Conservation (phyloP, 495 filamentous ascomycete species). For the Pyrenula massariospora region DNA sequence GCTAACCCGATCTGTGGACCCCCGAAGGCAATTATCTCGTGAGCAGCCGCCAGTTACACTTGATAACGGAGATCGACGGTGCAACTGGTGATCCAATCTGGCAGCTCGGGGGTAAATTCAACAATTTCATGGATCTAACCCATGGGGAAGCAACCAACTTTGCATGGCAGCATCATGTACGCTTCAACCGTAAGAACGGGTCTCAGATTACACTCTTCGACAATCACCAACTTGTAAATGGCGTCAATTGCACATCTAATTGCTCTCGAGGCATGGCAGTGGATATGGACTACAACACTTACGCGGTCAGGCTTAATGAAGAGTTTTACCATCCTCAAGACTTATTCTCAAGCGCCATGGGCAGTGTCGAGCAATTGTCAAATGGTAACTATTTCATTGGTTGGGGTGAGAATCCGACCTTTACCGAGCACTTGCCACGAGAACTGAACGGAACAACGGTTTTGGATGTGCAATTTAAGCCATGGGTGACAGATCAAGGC, state of each 20-base stretch:
- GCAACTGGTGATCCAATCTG: constrained; percentile 16
- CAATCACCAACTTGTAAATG: constrained; percentile 16
- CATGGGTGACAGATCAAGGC: neutral
- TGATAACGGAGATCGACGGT: constrained; percentile 24
- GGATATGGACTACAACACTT: constrained; percentile 24
- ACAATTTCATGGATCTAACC: constrained; percentile 31
- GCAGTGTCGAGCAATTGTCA: constrained; percentile 30
- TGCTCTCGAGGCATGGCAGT: constrained; percentile 29
- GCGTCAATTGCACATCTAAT: constrained; percentile 7
- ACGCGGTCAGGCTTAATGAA: constrained; percentile 23
- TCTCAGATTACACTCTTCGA: constrained; percentile 24
- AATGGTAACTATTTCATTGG: constrained; percentile 34
- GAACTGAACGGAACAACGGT: neutral
- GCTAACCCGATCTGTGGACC: neutral
- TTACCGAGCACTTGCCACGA: constrained; percentile 29
- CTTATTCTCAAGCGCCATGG: constrained; percentile 29
- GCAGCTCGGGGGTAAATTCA: constrained; percentile 31
- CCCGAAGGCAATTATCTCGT: constrained; percentile 27
- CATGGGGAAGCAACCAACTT: constrained; percentile 28
- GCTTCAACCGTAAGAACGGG: constrained; percentile 15
- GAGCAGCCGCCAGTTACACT: constrained; percentile 27
- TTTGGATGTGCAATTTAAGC: neutral
- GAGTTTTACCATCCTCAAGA: constrained; percentile 21
- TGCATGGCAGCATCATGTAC: constrained; percentile 27
- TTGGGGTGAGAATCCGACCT: constrained; percentile 33